Percentiles rank a stretch among this genome's conserved stretches.
Evolutionary conservation across 768 basidiomycete species (phyloP).

Genomic region (Saitozyma podzolica): DNA sequence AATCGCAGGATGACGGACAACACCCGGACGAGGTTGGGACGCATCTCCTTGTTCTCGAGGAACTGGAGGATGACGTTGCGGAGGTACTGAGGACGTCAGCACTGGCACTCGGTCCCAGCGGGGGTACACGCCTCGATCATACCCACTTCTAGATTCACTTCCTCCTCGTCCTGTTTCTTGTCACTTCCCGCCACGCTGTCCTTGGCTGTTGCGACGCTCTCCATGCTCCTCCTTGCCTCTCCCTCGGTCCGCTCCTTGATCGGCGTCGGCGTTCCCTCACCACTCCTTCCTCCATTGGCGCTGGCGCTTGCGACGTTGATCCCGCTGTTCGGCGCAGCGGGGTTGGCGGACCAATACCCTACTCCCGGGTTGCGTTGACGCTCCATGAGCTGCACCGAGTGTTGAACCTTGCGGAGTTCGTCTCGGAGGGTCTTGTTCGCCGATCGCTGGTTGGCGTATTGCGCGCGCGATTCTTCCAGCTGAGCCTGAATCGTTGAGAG

Average conservation of each 20-base stretch:
- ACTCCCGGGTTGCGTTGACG: slow-evolving; percentile 89
- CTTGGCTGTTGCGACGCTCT: background rate
- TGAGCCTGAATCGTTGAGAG: slow-evolving; percentile 62
- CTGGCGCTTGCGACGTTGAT: background rate
- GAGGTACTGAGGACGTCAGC: slow-evolving; percentile 61
- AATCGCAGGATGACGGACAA: slow-evolving; percentile 89
- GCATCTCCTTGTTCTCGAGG: slow-evolving; percentile 97
- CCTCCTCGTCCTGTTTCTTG: slow-evolving; percentile 68
- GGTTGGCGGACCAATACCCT: slow-evolving; percentile 71
- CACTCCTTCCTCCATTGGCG: background rate
- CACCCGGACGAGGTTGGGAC: slow-evolving; percentile 89
- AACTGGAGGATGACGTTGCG: slow-evolving; percentile 96
- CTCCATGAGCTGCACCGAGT: slow-evolving; percentile 84
- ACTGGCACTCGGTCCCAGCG: background rate
- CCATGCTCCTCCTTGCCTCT: slow-evolving; percentile 20
- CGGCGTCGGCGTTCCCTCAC: slow-evolving; percentile 9
- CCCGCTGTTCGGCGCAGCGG: background rate
- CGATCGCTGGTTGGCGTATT: slow-evolving; percentile 68
- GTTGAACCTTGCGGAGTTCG: slow-evolving; percentile 92
- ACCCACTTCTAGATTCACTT: slow-evolving; percentile 76
- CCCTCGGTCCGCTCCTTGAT: slow-evolving; percentile 3
- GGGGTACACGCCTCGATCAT: too few species aligned
- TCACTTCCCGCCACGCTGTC: background rate
- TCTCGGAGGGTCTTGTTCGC: slow-evolving; percentile 91
- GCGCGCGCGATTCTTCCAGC: slow-evolving; percentile 69